Base-by-base conservation (phyloP, 768 basidiomycete genomes). In the Lentinula raphanica region DNA sequence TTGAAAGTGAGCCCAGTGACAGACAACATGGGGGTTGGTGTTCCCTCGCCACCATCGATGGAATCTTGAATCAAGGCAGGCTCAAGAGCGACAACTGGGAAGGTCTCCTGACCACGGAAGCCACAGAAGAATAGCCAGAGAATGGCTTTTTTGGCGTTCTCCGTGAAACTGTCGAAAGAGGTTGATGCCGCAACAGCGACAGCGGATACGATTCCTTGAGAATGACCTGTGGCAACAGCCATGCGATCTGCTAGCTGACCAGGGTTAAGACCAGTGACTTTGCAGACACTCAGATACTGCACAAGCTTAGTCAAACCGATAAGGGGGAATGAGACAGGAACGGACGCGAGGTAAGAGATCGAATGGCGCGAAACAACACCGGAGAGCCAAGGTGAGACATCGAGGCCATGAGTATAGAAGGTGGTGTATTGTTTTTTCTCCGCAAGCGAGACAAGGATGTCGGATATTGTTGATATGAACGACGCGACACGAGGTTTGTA, bases 221-320 rank as follows among this genome's bases (percentile, higher is more conserved):
- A 98, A 74, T 99, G 97, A 31, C 97, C 97, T 15, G 97, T 98
- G 2, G 94, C 85, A 32, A 96, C 96, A 9, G 83, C 78, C 56
- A 98, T 80, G 46, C 82, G 81, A 46, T 78, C 73, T 38, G 90
- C 85, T 69, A 97, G 80, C 66, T 95, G 84, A 8, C 86, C 91
- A 0, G 94, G 94, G 7, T 84, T 85, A 42, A 92, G 73, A 58
- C 85, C 83, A 21, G 86, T 77, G 56, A 92, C 86, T 54, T 85
- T 86, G 68, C 88, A 90, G 5, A 87, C 81, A 46, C 88, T 78
- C 61, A 97, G 79, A 71, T 97, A 99, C 68, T 98, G 97, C 7
- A 87, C 83, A 68, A 98, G 88, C 69, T 98, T 97, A 0, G 95
- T 96, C 56, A 98, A 81, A 46, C 95, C 96, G 68, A 99, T 98